Evolutionary conservation across 2,329 filamentous ascomycete species (phyloP).

Genomic region (Hypomyces perniciosus): DNA sequence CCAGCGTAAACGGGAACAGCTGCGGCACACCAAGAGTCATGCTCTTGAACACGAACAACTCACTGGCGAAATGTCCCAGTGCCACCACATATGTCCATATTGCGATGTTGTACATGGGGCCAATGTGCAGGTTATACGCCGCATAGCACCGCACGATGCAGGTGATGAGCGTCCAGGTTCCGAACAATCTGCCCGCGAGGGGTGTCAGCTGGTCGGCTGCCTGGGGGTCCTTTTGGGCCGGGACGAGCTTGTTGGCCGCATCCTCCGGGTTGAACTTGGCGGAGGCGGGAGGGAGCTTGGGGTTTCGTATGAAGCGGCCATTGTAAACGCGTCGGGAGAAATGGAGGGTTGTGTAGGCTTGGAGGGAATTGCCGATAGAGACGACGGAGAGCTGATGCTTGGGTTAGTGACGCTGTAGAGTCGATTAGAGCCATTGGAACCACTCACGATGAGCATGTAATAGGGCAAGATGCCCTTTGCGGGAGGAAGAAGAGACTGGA

Average conservation of each 20-base stretch:
- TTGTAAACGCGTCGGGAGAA: conserved; percentile 87
- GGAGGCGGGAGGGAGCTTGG: conserved; percentile 35
- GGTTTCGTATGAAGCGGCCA: conserved; percentile 52
- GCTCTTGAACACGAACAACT: conserved; percentile 75
- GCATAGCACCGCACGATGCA: conserved; percentile 74
- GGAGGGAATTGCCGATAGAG: conserved; percentile 77
- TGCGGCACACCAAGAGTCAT: conserved; percentile 57
- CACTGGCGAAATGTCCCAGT: conserved; percentile 68
- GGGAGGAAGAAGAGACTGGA: conserved; percentile 40
- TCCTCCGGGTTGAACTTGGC: conserved; percentile 45
- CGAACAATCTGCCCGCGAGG: conserved; percentile 73
- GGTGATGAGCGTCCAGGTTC: conserved; percentile 79
- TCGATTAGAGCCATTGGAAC: background rate
- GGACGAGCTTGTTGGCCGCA: conserved; percentile 45
- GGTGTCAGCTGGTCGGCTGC: conserved; percentile 61
- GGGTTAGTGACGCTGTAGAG: background rate
- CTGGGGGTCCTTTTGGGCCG: conserved; percentile 40
- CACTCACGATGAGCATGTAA: conserved; percentile 52
- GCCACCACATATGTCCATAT: conserved; percentile 79
- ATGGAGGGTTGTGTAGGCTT: conserved; percentile 72
- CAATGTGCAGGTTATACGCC: conserved; percentile 71
- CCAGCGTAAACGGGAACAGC: conserved; percentile 48
- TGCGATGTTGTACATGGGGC: conserved; percentile 70
- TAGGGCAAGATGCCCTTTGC: conserved; percentile 52
- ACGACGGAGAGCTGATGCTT: conserved; percentile 65